A percentile compares a stretch with the other conserved stretches of the same genome.
These are phyloP conservation scores for Nadsonia fulvescens DNA, from an alignment of 805 yeast genomes.

Conservation along the genomic window DNA sequence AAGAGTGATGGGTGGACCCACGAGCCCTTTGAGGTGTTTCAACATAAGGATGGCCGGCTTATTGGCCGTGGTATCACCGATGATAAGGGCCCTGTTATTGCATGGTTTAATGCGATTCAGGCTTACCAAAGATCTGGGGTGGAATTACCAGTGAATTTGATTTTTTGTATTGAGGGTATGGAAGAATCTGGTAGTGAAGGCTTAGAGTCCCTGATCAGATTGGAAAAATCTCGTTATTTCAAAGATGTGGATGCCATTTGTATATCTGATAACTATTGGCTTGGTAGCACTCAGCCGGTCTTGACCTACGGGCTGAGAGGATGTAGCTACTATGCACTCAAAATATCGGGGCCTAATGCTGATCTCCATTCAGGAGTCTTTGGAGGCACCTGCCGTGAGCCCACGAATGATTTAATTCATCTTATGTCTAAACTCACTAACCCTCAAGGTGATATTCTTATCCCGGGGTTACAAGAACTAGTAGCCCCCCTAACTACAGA, in stretches of 20 bases:
- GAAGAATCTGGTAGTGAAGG: conserved; percentile 90
- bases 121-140: conserved; percentile 63
- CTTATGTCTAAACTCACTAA: conserved; percentile 44
- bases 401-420: conserved; percentile 68
- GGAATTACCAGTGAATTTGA: conserved; percentile 76
- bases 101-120: conserved; percentile 68
- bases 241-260: conserved; percentile 80
- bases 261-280: conserved; percentile 84
- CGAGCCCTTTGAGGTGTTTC: conserved; percentile 54
- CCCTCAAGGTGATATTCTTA: conserved; percentile 33
- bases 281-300: conserved; percentile 76
- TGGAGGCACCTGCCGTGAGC: conserved; percentile 82
- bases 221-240: conserved; percentile 61
- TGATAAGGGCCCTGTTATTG: conserved; percentile 82
- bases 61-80: conserved; percentile 89
- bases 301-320: conserved; percentile 89
- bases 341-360: conserved; percentile 51
- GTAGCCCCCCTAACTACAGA: conserved; percentile 35
- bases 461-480: conserved; percentile 57
- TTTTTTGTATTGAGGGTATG: conserved; percentile 85
- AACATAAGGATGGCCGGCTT: conserved; percentile 66
- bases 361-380: conserved; percentile 93
- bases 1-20: conserved; percentile 47
- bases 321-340: conserved; percentile 57
- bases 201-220: too few relatives aligned